Evolutionary conservation across 805 yeast genomes (phyloP).

Genomic region (Kuraishia cidri): DNA sequence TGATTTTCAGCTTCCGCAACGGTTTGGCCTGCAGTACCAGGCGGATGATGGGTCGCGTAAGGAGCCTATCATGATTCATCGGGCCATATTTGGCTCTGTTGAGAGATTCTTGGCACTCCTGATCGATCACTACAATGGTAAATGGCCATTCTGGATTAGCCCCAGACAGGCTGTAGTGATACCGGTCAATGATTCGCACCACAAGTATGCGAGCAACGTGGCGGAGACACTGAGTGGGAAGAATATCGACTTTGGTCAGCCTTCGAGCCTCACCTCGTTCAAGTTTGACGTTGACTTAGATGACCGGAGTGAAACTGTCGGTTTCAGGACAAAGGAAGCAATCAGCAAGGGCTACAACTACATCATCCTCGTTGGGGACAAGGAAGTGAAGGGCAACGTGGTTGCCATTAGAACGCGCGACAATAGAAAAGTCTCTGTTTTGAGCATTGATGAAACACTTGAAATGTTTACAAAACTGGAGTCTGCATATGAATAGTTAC

Average conservation of each 20-base stretch:
- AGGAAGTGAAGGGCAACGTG: conserved; percentile 53
- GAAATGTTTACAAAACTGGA: conserved; percentile 48
- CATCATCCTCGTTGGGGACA: conserved; percentile 81
- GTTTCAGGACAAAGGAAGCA: conserved; percentile 75
- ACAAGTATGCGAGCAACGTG: conserved; percentile 41
- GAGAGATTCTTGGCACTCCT: conserved; percentile 89
- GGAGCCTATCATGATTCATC: conserved; percentile 88
- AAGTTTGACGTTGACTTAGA: conserved; percentile 74
- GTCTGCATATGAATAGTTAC: conserved; percentile 28
- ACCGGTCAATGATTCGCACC: conserved; percentile 65
- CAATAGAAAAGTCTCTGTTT: conserved; percentile 30
- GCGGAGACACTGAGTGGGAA: conserved; percentile 40
- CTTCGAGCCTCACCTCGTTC: conserved; percentile 48
- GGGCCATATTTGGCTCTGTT: conserved; percentile 92
- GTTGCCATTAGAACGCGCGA: conserved; percentile 58
- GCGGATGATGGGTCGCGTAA: conserved; percentile 39
- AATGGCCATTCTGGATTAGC: conserved; percentile 97
- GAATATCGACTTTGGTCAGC: conserved; percentile 19
- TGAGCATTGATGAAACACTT: conserved; percentile 43
- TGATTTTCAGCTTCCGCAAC: conserved; percentile 87
- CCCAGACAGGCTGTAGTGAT: conserved; percentile 85
- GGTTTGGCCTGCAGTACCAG: conserved; percentile 69
- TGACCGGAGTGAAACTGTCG: conserved; percentile 67
- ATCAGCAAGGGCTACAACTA: conserved; percentile 66
- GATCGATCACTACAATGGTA: conserved; percentile 83